Evolutionary conservation across 768 basidiomycete species (phyloP).

Genomic region (Lactarius quietus): DNA sequence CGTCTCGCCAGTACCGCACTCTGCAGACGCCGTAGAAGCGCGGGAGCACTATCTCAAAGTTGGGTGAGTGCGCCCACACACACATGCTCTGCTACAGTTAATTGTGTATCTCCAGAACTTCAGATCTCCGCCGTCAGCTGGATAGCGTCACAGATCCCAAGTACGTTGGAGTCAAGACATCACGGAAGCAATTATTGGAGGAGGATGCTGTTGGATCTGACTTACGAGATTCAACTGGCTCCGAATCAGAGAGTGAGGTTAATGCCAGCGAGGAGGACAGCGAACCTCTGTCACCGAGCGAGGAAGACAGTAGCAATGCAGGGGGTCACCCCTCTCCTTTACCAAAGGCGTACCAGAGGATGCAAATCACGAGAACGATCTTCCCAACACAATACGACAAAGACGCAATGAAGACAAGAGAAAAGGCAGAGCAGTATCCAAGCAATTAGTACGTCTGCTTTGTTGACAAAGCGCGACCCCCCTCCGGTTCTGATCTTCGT

Average conservation of each 20-base stretch:
- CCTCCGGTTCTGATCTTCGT: background rate
- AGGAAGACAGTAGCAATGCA: conserved; percentile 28
- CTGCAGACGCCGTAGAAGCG: conserved; percentile 35
- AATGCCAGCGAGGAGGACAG: conserved; percentile 25
- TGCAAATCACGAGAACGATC: conserved; percentile 37
- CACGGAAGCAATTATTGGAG: conserved; percentile 55
- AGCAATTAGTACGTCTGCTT: conserved; percentile 65
- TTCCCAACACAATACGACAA: conserved; percentile 51
- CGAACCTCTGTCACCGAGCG: conserved; percentile 23
- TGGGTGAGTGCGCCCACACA: conserved; percentile 48
- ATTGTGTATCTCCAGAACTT: conserved; percentile 46
- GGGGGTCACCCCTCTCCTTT: conserved; percentile 15
- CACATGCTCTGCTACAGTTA: background rate
- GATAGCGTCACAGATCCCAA: conserved; percentile 71
- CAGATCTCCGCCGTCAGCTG: conserved; percentile 60
- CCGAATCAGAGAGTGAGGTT: conserved; percentile 9
- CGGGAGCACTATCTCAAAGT: conserved; percentile 85
- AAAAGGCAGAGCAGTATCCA: conserved; percentile 82
- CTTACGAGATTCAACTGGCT: conserved; percentile 30
- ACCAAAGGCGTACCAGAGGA: conserved; percentile 11
- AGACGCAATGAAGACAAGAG: conserved; percentile 64
- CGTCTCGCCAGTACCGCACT: conserved; percentile 27
- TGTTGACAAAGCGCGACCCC: background rate
- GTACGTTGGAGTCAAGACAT: conserved; percentile 67
- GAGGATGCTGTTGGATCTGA: conserved; percentile 32